Conservation (phyloP, 352 stramenopile species). For the Saprolegnia diclina region DNA sequence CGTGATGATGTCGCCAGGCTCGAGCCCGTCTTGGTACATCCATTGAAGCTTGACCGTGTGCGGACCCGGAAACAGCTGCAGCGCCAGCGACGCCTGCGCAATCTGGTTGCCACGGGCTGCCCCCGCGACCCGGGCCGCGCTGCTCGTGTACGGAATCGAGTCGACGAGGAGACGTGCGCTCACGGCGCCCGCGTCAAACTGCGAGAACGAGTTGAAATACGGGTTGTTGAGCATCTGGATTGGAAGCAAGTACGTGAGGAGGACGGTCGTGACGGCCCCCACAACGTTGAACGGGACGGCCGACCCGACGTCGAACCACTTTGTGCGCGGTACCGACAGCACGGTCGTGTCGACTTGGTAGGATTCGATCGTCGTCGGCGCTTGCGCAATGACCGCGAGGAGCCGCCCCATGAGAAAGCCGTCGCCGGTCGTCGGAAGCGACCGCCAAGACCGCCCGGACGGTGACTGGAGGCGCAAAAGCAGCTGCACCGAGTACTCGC, state of each 20-base stretch:
- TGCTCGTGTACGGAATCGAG: conserved; percentile 14
- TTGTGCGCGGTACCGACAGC: neutral
- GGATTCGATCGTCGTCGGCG: neutral
- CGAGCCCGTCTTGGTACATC: conserved; percentile 17
- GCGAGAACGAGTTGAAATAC: conserved; percentile 6
- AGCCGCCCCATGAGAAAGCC: conserved; percentile 25
- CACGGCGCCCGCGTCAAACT: conserved; percentile 2
- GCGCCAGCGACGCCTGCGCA: neutral
- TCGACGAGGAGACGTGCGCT: conserved; percentile 13
- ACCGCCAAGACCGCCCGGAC: conserved; percentile 6
- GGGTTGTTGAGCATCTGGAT: conserved; percentile 12
- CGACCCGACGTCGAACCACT: conserved; percentile 23
- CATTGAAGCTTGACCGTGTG: conserved; percentile 22
- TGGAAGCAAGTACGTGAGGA: conserved; percentile 18
- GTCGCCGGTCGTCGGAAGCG: conserved; percentile 5
- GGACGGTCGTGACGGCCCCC: neutral
- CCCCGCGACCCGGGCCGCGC: neutral
- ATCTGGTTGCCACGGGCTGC: neutral
- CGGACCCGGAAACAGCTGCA: conserved; percentile 10
- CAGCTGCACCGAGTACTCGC: conserved; percentile 1
- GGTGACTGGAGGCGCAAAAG: conserved; percentile 11
- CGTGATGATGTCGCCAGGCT: conserved; percentile 12
- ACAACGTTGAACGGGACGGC: conserved; percentile 7
- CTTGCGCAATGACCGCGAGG: conserved; percentile 10
- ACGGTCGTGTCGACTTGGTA: neutral